Evolutionary conservation across 2,329 filamentous ascomycete genomes (phyloP).

Genomic region (Pseudogymnoascus sp.): DNA sequence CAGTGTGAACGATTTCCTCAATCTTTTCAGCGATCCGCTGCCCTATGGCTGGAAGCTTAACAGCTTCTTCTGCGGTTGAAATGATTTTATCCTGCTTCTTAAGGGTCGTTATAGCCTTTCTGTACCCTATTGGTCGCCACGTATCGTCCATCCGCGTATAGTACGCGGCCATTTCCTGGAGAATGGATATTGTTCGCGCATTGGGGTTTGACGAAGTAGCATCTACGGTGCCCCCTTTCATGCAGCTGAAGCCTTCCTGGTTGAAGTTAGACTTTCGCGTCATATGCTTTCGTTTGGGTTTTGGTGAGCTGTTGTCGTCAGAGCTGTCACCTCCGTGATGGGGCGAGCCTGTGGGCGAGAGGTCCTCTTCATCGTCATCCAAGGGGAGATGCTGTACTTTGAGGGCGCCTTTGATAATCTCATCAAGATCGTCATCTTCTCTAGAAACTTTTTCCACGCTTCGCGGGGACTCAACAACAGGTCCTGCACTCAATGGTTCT

Average conservation of each 20-base stretch:
- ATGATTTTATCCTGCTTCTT: constrained; percentile 58
- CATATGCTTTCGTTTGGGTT: background rate
- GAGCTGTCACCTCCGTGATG: constrained; percentile 12
- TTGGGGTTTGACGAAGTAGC: constrained; percentile 56
- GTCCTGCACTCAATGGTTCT: background rate
- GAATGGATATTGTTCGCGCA: constrained; percentile 61
- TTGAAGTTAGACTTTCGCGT: constrained; percentile 15
- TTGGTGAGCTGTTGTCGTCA: background rate
- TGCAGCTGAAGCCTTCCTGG: constrained; percentile 48
- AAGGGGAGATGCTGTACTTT: constrained; percentile 52
- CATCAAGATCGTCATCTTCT: constrained; percentile 49
- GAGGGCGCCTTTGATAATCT: constrained; percentile 56
- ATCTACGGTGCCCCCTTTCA: constrained; percentile 41
- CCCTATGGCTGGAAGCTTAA: constrained; percentile 61
- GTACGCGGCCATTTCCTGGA: constrained; percentile 72
- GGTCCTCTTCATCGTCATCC: constrained; percentile 41
- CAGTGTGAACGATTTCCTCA: constrained; percentile 75
- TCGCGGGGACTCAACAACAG: background rate
- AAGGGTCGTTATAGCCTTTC: constrained; percentile 67
- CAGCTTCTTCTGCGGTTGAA: constrained; percentile 61
- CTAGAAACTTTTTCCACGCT: background rate
- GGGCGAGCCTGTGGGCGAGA: constrained; percentile 17
- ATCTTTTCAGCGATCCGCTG: constrained; percentile 72
- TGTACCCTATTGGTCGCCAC: constrained; percentile 70
- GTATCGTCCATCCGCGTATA: constrained; percentile 68